Percentiles rank a stretch among this genome's conserved stretches.
Conservation (phyloP, 306 rosid genomes). For the Castanea crenata region DNA sequence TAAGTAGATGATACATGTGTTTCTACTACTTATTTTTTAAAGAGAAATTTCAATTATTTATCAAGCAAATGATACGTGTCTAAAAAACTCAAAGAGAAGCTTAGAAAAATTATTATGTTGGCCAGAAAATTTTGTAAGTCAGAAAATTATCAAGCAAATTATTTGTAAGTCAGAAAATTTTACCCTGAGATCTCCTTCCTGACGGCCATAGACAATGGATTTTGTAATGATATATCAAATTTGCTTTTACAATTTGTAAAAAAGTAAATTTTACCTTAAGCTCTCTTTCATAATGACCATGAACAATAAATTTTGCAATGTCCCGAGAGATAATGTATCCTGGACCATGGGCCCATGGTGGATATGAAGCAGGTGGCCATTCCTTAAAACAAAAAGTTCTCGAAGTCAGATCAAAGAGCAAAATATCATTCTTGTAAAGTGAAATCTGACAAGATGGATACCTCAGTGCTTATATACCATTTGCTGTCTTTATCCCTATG, state of each 20-base stretch:
- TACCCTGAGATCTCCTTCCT: slow-evolving; percentile 58
- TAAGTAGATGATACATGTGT: background rate
- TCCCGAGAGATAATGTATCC: slow-evolving; percentile 89
- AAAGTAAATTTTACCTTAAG: slow-evolving; percentile 53
- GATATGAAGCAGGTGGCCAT: slow-evolving; percentile 81
- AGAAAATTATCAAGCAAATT: background rate
- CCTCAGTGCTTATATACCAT: slow-evolving; percentile 81
- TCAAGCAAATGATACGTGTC: background rate
- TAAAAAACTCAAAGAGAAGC: background rate
- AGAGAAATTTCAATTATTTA: background rate
- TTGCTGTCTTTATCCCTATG: slow-evolving; percentile 76
- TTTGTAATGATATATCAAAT: slow-evolving; percentile 41
- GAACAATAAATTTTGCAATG: slow-evolving; percentile 69
- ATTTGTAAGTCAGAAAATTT: slow-evolving; percentile 10
- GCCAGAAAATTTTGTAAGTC: background rate
- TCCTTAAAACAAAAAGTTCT: slow-evolving; percentile 47
- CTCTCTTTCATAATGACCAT: slow-evolving; percentile 62
- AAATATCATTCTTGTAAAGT: background rate
- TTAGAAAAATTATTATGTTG: background rate
- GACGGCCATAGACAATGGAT: slow-evolving; percentile 62
- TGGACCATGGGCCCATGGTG: slow-evolving; percentile 99
- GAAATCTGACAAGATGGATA: slow-evolving; percentile 29
- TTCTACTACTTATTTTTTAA: background rate
- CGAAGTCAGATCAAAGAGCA: background rate
- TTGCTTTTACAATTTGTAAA: background rate